These are phyloP conservation scores for Leishmania martiniquensis DNA, from an alignment of 208 protist species.

Conservation along the genomic window DNA sequence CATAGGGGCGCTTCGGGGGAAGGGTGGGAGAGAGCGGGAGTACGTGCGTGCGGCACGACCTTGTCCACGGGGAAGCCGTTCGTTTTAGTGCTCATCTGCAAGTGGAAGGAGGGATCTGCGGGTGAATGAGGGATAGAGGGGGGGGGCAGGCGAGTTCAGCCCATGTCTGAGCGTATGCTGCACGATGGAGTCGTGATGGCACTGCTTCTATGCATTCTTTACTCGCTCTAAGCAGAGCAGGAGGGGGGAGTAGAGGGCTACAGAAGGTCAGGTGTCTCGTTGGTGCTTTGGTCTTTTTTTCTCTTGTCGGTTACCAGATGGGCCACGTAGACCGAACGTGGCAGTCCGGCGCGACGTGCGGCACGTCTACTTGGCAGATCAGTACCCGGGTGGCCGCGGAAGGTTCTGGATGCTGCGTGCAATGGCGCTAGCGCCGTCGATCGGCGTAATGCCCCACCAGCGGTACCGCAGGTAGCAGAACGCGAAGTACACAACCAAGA, in stretches of 20 bases:
- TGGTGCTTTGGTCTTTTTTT: background rate
- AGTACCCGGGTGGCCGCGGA: constrained; percentile 77
- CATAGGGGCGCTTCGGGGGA: background rate
- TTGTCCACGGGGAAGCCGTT: background rate
- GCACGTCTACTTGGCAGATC: background rate
- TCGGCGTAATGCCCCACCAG: constrained; percentile 77
- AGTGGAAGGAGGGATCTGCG: too few relatives aligned
- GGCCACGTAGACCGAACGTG: background rate
- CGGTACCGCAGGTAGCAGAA: constrained; percentile 73
- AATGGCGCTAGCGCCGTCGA: constrained; percentile 67
- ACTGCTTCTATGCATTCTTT: background rate
- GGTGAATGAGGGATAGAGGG: background rate
- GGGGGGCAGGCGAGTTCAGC: background rate
- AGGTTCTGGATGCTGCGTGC: constrained; percentile 77
- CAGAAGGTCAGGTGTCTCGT: too few relatives aligned
- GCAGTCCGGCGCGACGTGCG: background rate
- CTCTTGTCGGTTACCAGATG: background rate
- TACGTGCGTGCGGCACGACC: too few relatives aligned
- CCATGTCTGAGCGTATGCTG: background rate
- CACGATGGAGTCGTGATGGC: background rate
- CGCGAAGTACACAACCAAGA: constrained; percentile 64
- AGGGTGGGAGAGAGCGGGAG: background rate
- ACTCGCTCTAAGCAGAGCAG: background rate
- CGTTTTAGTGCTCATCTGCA: background rate
- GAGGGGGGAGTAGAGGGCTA: too few relatives aligned